Evolutionary conservation across 208 protist genomes (phyloP).

Genomic region (Lotmaria passim): DNA sequence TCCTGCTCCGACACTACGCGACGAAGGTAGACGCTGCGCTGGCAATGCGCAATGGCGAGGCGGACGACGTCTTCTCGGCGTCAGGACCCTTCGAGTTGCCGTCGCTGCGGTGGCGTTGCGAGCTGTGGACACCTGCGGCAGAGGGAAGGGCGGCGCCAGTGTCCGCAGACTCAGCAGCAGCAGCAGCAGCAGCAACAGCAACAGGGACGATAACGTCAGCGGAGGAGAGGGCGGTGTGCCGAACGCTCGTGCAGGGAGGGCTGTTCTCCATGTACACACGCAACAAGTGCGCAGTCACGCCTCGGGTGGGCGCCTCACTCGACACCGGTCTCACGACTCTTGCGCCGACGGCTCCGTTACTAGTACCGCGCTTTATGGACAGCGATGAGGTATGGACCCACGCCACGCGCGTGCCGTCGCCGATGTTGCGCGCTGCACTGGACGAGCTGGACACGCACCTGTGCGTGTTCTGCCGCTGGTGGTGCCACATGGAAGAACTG

Average conservation of each 20-base stretch:
- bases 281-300: constrained; percentile 3
- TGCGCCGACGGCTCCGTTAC: not conserved
- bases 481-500: constrained; percentile 7
- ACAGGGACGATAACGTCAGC: not conserved
- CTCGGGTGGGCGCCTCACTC: not conserved
- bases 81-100: not conserved
- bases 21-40: not conserved
- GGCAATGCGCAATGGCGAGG: not conserved
- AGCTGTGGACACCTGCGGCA: constrained; percentile 15
- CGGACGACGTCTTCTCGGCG: not conserved
- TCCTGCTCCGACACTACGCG: constrained; percentile 6
- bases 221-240: not conserved
- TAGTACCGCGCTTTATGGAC: not conserved
- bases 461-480: constrained; percentile 10
- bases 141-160: not conserved
- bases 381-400: not conserved
- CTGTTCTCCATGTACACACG: constrained; percentile 2
- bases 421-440: not conserved
- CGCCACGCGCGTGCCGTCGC: not conserved
- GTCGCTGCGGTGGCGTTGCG: constrained; percentile 13
- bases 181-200: no score
- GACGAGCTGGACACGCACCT: constrained; percentile 5
- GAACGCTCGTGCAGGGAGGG: constrained; percentile 2
- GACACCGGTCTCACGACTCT: not conserved
- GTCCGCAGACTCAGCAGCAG: not conserved